Conservation (phyloP, 495 filamentous ascomycete genomes). For the Penicillium samsonianum region DNA sequence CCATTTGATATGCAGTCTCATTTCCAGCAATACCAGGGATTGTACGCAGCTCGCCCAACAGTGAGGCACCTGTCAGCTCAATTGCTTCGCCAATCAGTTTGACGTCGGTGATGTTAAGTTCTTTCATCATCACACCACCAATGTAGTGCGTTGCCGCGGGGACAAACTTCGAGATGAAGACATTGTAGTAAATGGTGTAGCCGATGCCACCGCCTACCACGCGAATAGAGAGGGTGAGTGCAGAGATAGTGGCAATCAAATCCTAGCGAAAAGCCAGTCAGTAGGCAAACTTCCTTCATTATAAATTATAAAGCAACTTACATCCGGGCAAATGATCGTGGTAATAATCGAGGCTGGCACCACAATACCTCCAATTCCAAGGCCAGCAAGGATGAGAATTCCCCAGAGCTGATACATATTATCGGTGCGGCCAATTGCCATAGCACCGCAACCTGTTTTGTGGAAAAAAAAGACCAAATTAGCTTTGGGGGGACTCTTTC, state of each 20-base stretch:
- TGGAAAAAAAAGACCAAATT: not conserved
- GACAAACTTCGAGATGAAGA: slow-evolving; percentile 67
- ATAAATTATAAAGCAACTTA: slow-evolving; percentile 22
- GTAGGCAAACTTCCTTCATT: too few species aligned
- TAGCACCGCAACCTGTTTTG: slow-evolving; percentile 56
- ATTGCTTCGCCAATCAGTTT: slow-evolving; percentile 50
- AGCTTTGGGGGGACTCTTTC: not conserved
- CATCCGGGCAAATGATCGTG: slow-evolving; percentile 70
- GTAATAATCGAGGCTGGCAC: slow-evolving; percentile 71
- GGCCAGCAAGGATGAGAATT: slow-evolving; percentile 61
- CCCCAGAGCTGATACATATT: slow-evolving; percentile 64
- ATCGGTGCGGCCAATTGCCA: slow-evolving; percentile 57
- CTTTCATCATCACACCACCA: slow-evolving; percentile 51
- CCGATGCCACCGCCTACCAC: slow-evolving; percentile 71
- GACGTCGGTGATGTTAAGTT: slow-evolving; percentile 55
- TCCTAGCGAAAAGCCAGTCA: slow-evolving; percentile 41
- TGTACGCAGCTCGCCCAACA: slow-evolving; percentile 51
- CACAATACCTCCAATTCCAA: slow-evolving; percentile 74
- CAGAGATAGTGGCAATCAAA: slow-evolving; percentile 71
- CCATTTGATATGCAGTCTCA: slow-evolving; percentile 52
- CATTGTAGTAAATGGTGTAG: slow-evolving; percentile 75
- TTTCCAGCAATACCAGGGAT: slow-evolving; percentile 61
- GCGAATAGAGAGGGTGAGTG: slow-evolving; percentile 71
- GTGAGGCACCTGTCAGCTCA: slow-evolving; percentile 55
- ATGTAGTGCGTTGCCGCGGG: slow-evolving; percentile 54